Evolutionary conservation across 352 stramenopile species (phyloP).

Genomic region (Pythium folliculosum): DNA sequence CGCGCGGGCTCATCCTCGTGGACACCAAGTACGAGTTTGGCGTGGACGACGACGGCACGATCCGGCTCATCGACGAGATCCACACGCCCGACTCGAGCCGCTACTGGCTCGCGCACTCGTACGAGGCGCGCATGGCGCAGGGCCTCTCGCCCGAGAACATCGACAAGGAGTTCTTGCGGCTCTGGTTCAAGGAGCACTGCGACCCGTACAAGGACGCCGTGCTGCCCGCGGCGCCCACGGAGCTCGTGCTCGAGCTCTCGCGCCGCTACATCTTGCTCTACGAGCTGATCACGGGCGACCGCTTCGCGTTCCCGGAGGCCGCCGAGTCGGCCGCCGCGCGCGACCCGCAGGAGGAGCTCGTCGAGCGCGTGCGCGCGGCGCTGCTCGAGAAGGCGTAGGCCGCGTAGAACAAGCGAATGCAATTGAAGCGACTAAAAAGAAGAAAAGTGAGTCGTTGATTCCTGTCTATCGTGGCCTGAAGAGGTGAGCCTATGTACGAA

Average conservation of each 20-base stretch:
- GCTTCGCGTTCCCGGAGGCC: constrained; percentile 86
- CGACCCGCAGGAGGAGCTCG: constrained; percentile 43
- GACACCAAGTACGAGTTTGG: constrained; percentile 98
- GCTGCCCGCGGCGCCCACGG: constrained; percentile 94
- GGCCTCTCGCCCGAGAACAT: constrained; percentile 97
- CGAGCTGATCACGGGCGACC: constrained; percentile 97
- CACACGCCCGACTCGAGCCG: constrained; percentile 98
- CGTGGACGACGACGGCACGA: constrained; percentile 83
- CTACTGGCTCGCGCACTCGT: constrained; percentile 92
- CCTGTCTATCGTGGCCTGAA: background rate
- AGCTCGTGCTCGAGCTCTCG: constrained; percentile 96
- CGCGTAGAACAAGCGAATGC: too few relatives aligned
- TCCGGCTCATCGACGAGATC: constrained; percentile 98
- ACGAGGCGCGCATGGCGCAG: constrained; percentile 83
- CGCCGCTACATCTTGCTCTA: constrained; percentile 98
- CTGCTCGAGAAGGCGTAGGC: constrained; percentile 32
- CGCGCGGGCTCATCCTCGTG: constrained; percentile 96
- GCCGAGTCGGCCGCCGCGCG: background rate
- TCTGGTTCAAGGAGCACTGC: constrained; percentile 98
- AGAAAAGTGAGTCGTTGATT: background rate
- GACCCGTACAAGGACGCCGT: constrained; percentile 97
- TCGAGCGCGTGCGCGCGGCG: constrained; percentile 44
- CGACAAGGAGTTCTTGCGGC: constrained; percentile 99
- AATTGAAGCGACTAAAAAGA: too few relatives aligned
- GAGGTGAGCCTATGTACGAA: background rate